A percentile compares a stretch with the other conserved stretches of the same genome.
Conservation (phyloP, 768 basidiomycete genomes). For the Tricholoma furcatifolium region DNA sequence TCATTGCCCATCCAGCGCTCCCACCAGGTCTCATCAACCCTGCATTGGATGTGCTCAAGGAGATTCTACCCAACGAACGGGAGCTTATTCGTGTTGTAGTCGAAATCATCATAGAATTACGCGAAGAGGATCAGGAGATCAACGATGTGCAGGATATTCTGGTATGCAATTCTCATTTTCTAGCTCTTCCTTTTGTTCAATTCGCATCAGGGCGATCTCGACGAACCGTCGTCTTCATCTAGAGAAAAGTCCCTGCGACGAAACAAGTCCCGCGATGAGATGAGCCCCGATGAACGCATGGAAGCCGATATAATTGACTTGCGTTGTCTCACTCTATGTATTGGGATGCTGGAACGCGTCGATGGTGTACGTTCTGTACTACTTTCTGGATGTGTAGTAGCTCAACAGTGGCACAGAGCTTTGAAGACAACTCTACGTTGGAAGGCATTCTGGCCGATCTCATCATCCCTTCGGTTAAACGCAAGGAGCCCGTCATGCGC, state of each 20-base stretch:
- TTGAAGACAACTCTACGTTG: slow-evolving; percentile 78
- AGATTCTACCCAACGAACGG: slow-evolving; percentile 79
- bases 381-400: slow-evolving; percentile 14
- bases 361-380: slow-evolving; percentile 65
- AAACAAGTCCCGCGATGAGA: slow-evolving; percentile 51
- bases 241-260: slow-evolving; percentile 31
- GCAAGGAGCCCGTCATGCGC: slow-evolving; percentile 79
- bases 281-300: slow-evolving; percentile 64
- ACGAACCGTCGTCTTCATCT: slow-evolving; percentile 24
- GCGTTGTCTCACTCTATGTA: slow-evolving; percentile 80
- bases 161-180: slow-evolving; percentile 5
- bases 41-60: slow-evolving; percentile 84
- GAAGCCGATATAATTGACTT: slow-evolving; percentile 73
- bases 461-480: slow-evolving; percentile 86
- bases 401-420: slow-evolving; percentile 47
- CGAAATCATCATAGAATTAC: slow-evolving; percentile 78
- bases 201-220: slow-evolving; percentile 22
- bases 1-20: slow-evolving; percentile 81
- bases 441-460: slow-evolving; percentile 82
- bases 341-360: slow-evolving; percentile 87
- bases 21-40: slow-evolving; percentile 77
- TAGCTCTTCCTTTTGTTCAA: not conserved
- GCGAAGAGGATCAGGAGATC: slow-evolving; percentile 41
- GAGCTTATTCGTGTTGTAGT: slow-evolving; percentile 88
- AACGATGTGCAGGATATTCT: slow-evolving; percentile 24